Evolutionary conservation across 345 rosid genomes (phyloP).

Genomic region (Eucalyptus albens): DNA sequence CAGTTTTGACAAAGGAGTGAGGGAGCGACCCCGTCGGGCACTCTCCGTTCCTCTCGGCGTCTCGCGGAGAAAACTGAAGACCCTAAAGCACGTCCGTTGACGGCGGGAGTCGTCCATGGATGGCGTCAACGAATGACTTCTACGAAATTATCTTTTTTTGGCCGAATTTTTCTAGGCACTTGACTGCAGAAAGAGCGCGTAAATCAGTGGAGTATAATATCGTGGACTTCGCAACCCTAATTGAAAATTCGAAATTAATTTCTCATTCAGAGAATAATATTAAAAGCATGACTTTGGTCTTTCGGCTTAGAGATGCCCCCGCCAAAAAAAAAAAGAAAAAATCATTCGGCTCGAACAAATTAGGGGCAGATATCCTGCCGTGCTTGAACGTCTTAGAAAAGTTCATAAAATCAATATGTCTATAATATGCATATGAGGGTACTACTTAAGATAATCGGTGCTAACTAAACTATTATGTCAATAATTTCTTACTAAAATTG

Average conservation of each 20-base stretch:
- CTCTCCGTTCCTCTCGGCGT: background rate
- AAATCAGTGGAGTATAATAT: background rate
- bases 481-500: rapidly evolving
- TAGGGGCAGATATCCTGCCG: background rate
- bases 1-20: background rate
- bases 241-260: background rate
- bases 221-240: background rate
- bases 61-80: background rate
- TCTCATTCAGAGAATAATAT: background rate
- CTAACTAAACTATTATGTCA: no score
- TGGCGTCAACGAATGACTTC: background rate
- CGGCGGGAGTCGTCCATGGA: background rate
- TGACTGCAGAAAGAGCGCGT: background rate
- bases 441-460: rapidly evolving
- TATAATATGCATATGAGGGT: background rate
- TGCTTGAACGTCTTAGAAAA: background rate
- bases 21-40: background rate
- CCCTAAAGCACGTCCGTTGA: background rate
- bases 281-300: background rate
- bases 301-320: background rate
- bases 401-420: background rate
- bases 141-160: background rate
- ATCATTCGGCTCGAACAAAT: background rate
- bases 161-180: background rate
- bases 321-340: background rate